Evolutionary conservation across 495 filamentous ascomycete genomes (phyloP).

Genomic region (Pyrenula aspistea): DNA sequence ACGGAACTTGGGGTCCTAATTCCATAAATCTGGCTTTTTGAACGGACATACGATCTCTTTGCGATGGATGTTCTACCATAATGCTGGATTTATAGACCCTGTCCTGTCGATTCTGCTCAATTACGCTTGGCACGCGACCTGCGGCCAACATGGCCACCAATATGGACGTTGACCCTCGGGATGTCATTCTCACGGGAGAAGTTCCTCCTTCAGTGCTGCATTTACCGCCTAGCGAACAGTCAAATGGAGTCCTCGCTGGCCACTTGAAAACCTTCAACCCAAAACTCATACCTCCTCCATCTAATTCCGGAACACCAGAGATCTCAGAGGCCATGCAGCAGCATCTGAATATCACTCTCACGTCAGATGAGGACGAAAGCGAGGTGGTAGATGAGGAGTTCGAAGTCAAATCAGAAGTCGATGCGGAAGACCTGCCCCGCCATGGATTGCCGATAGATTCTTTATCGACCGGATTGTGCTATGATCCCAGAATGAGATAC

Average conservation of each 20-base stretch:
- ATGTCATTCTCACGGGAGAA: background rate
- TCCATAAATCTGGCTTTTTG: too few species aligned
- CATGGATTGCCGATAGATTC: constrained; percentile 25
- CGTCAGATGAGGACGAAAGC: constrained; percentile 1
- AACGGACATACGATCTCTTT: too few species aligned
- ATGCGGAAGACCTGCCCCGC: constrained; percentile 13
- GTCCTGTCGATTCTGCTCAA: background rate
- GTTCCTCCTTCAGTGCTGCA: background rate
- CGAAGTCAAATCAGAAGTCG: constrained; percentile 29
- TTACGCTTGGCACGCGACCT: background rate
- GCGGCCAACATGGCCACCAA: background rate
- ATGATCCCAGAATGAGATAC: constrained; percentile 86
- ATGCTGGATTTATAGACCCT: background rate
- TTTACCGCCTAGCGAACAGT: background rate
- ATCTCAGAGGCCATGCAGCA: background rate
- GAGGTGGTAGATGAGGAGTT: constrained; percentile 13
- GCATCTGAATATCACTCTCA: background rate
- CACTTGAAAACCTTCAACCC: background rate
- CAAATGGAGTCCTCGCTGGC: background rate
- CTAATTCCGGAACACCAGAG: background rate
- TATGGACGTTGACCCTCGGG: background rate
- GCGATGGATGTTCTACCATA: background rate
- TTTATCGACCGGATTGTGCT: constrained; percentile 66
- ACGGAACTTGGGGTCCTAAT: too few species aligned
- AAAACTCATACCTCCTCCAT: background rate